Conservation (phyloP, 768 basidiomycete genomes). For the Leucosporidium yakuticum region DNA sequence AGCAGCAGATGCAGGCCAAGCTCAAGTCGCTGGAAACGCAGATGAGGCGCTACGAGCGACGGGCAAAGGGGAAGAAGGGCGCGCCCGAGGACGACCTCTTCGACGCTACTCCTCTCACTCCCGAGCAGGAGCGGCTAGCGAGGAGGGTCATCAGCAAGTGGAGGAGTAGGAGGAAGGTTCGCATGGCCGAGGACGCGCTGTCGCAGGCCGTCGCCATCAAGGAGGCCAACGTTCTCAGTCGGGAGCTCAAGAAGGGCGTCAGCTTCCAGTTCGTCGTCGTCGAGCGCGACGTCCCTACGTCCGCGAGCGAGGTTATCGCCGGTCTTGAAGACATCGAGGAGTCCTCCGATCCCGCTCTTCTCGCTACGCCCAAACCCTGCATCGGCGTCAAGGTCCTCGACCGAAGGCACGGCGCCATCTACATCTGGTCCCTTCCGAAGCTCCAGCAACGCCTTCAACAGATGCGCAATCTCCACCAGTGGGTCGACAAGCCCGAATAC, state of each 20-base stretch:
- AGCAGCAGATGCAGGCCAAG: conserved; percentile 28
- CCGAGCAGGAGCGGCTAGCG: conserved; percentile 23
- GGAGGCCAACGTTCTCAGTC: conserved; percentile 93
- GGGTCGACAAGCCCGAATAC: conserved; percentile 86
- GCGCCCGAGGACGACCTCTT: conserved; percentile 14
- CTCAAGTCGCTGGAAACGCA: conserved; percentile 21
- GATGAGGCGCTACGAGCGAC: conserved; percentile 16
- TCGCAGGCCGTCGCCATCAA: conserved; percentile 79
- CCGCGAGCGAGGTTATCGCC: conserved; percentile 76
- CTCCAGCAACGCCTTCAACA: conserved; percentile 81
- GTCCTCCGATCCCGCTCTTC: conserved; percentile 73
- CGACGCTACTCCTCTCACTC: conserved; percentile 17
- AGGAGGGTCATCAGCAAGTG: conserved; percentile 67
- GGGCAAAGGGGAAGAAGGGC: conserved; percentile 12
- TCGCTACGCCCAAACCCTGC: conserved; percentile 68
- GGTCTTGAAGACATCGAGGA: conserved; percentile 89
- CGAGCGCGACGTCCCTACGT: conserved; percentile 73
- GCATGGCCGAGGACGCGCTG: conserved; percentile 84
- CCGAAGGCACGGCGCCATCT: conserved; percentile 75
- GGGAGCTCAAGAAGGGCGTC: conserved; percentile 74
- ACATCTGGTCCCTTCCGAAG: conserved; percentile 83
- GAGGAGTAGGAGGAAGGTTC: conserved; percentile 75
- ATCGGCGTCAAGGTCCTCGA: conserved; percentile 89
- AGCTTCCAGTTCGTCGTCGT: conserved; percentile 87
- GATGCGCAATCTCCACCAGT: conserved; percentile 86